Percentiles rank a stretch among this genome's conserved stretches.
Conservation (phyloP, 257 asterid genomes). For the Solanum sejunctum region DNA sequence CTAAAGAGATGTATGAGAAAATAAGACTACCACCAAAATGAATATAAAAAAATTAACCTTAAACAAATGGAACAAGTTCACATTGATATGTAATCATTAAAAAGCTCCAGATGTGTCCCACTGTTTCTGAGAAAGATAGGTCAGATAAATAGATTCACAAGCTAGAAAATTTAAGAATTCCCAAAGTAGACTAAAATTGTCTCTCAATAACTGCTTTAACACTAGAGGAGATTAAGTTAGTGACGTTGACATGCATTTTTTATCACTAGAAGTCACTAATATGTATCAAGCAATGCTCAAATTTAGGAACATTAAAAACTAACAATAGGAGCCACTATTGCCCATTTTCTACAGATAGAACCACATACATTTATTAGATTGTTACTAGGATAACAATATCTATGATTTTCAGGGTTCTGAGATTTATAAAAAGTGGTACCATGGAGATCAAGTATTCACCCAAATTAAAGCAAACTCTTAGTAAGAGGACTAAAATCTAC, state of each 20-base stretch:
- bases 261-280: neutral
- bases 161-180: neutral
- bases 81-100: neutral
- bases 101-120: neutral
- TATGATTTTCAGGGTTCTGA: neutral
- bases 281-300: neutral
- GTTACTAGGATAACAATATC: neutral
- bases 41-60: neutral
- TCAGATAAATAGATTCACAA: neutral
- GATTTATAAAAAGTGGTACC: neutral
- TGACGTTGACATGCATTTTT: neutral
- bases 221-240: neutral
- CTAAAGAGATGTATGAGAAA: neutral
- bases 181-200: neutral
- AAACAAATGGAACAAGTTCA: neutral
- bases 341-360: neutral
- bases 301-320: neutral
- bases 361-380: neutral
- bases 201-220: neutral
- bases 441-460: neutral
- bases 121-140: neutral
- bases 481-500: neutral
- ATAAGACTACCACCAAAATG: neutral
- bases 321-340: neutral
- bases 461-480: neutral